phyloP scores from a whole-genome alignment of 176 grass and related monocot species.

The Oryza officinalis region DNA sequence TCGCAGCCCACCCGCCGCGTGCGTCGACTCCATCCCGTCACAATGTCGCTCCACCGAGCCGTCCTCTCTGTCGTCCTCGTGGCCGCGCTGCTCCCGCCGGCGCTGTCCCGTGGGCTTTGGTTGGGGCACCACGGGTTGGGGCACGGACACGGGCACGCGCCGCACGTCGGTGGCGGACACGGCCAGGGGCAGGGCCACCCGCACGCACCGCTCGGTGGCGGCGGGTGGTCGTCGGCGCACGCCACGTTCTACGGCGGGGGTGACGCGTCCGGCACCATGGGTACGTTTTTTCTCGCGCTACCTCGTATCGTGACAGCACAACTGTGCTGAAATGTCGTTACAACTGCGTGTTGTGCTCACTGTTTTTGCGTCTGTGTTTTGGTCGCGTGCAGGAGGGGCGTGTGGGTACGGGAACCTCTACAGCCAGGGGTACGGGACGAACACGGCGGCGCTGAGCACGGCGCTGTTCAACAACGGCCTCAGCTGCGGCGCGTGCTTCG shows the following conservation, averaged over 20 bases:
- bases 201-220: constrained; percentile 30
- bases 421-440: constrained; percentile 88
- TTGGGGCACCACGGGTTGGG: not conserved
- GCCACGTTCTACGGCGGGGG: constrained; percentile 97
- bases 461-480: constrained; percentile 91
- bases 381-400: constrained; percentile 53
- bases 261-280: constrained; percentile 91
- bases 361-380: not conserved
- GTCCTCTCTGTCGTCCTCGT: constrained; percentile 22
- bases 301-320: not conserved
- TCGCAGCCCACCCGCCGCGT: not conserved
- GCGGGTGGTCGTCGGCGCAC: constrained; percentile 61
- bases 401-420: constrained; percentile 95
- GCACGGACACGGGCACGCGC: constrained; percentile 1
- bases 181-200: not conserved
- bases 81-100: constrained; percentile 31
- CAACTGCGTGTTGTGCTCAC: not conserved
- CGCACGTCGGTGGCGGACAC: not conserved
- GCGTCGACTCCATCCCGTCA: not conserved
- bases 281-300: constrained; percentile 13
- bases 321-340: no score
- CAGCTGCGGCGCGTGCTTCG: constrained; percentile 85
- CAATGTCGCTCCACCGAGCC: constrained; percentile 30
- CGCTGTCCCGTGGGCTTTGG: not conserved
- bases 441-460: constrained; percentile 91